phyloP scores from a whole-genome alignment of 2,329 filamentous ascomycete species.

The Aspergillus melleus region DNA sequence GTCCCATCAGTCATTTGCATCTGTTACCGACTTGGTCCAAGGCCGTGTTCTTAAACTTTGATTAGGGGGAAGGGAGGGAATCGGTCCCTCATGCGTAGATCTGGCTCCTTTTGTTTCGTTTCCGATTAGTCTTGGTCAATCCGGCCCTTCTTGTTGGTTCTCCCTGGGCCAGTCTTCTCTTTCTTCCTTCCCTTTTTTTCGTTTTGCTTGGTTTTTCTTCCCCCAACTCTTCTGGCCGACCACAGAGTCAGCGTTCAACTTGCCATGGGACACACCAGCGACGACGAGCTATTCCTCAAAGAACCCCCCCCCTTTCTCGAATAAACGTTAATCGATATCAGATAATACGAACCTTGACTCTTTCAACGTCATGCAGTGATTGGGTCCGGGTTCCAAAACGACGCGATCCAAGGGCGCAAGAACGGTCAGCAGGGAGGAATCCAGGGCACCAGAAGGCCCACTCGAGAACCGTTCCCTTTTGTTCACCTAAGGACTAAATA shows the following conservation, averaged over 20 bases:
- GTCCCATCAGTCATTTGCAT: neutral
- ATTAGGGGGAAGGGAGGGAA: slow-evolving; percentile 1
- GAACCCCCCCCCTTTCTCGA: neutral
- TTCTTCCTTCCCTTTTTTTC: neutral
- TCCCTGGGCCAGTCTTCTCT: neutral
- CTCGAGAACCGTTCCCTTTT: slow-evolving; percentile 10
- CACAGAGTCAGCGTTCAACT: neutral
- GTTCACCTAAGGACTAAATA: slow-evolving; percentile 1
- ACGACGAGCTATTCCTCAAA: neutral
- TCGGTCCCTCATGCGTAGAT: slow-evolving; percentile 17
- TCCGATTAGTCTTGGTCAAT: neutral
- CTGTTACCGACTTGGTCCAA: neutral
- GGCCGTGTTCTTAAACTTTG: slow-evolving; percentile 12
- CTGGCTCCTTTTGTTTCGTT: neutral
- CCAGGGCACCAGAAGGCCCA: slow-evolving; percentile 15
- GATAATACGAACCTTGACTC: slow-evolving; percentile 11
- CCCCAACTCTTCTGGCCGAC: slow-evolving; percentile 3
- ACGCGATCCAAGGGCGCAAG: slow-evolving; percentile 14
- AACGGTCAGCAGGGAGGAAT: slow-evolving; percentile 11
- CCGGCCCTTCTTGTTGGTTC: neutral
- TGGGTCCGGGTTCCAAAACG: slow-evolving; percentile 16
- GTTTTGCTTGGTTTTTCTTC: neutral
- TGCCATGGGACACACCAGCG: neutral
- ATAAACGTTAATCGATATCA: slow-evolving; percentile 1
- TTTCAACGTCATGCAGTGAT: slow-evolving; percentile 12